Conservation (phyloP, 345 rosid species). For the Populus pruinosa region DNA sequence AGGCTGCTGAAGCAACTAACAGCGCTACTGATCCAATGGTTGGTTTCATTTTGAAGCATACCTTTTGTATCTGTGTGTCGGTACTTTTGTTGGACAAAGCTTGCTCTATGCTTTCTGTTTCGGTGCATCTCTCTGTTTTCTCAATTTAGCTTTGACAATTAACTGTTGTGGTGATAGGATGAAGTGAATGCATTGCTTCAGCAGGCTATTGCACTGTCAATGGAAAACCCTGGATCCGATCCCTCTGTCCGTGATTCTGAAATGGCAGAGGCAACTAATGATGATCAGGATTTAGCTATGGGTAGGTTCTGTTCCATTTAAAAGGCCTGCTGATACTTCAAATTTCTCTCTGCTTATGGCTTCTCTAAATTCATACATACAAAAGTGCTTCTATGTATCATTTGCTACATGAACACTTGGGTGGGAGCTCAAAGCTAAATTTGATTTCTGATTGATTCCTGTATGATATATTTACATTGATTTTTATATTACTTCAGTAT, state of each 20-base stretch:
- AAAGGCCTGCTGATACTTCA: not conserved
- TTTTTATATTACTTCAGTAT: not conserved
- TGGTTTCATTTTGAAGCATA: constrained; percentile 17
- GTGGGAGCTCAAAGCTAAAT: not conserved
- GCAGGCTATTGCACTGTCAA: constrained; percentile 65
- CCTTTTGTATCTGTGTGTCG: not conserved
- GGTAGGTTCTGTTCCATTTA: constrained; percentile 33
- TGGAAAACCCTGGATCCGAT: constrained; percentile 35
- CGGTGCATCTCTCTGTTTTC: not conserved
- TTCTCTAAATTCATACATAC: not conserved
- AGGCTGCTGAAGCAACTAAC: constrained; percentile 35
- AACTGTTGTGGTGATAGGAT: constrained; percentile 31
- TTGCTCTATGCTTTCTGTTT: not conserved
- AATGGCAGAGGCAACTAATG: constrained; percentile 28
- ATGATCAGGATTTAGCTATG: constrained; percentile 54
- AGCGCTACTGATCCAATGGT: constrained; percentile 33
- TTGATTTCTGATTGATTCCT: not conserved
- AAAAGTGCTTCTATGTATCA: too few species aligned
- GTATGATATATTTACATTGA: not conserved
- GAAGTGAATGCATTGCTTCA: constrained; percentile 52
- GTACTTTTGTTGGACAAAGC: not conserved
- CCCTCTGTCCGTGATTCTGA: constrained; percentile 10
- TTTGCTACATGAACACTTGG: not conserved
- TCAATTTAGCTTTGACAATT: constrained; percentile 5
- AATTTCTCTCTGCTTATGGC: not conserved